These are phyloP conservation scores for Blastocystis sp. DNA, from an alignment of 352 stramenopile species.

Conservation along the genomic window DNA sequence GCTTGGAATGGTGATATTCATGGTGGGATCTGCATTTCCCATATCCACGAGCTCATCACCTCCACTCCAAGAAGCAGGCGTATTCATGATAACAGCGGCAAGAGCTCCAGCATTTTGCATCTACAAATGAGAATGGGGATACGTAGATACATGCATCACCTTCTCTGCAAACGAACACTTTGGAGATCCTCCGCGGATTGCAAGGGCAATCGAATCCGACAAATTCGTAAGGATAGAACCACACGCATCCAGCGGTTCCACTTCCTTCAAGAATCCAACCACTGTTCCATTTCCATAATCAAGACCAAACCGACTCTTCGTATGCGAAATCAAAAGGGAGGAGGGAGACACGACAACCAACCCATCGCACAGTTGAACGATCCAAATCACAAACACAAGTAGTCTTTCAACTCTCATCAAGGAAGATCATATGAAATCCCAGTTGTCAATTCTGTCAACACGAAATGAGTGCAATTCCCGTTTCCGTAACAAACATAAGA, in stretches of 20 bases:
- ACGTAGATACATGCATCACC: background rate
- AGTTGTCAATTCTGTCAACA: background rate
- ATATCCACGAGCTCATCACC: conserved; percentile 7
- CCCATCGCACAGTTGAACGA: background rate
- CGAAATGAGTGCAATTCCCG: background rate
- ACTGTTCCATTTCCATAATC: background rate
- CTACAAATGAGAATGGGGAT: background rate
- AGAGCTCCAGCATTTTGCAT: background rate
- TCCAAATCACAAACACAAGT: background rate
- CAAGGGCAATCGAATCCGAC: background rate
- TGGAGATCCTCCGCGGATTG: background rate
- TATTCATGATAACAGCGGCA: conserved; percentile 42
- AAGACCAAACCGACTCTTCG: background rate
- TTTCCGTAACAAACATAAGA: too few species aligned
- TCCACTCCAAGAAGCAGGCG: background rate
- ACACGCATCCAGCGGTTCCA: conserved; percentile 7
- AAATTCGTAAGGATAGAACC: background rate
- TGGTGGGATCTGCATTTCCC: background rate
- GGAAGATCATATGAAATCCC: background rate
- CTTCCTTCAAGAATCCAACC: background rate
- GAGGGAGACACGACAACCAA: background rate
- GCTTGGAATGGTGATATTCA: background rate
- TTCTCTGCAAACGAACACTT: conserved; percentile 13
- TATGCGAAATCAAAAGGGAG: background rate
- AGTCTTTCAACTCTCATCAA: background rate